Conservation (phyloP, 108 stramenopile species). For the Cyclotella cryptica region DNA sequence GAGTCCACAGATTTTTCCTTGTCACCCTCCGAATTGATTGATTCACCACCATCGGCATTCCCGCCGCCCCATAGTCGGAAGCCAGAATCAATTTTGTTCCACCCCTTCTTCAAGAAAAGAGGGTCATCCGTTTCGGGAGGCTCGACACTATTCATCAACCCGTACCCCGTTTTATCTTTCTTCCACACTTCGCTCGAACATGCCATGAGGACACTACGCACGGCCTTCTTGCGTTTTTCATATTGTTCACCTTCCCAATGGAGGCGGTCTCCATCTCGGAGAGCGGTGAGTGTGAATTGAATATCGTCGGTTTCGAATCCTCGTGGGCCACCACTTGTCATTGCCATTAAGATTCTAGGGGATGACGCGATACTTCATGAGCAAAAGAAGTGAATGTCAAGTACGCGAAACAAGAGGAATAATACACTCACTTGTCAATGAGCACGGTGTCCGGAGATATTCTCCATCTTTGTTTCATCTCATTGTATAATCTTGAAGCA, state of each 20-base stretch:
- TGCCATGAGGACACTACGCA: slow-evolving; percentile 59
- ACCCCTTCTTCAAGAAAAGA: slow-evolving; percentile 75
- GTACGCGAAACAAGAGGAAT: slow-evolving; percentile 6
- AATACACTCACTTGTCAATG: slow-evolving; percentile 71
- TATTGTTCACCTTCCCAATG: slow-evolving; percentile 68
- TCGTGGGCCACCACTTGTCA: slow-evolving; percentile 51
- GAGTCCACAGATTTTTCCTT: slow-evolving; percentile 42
- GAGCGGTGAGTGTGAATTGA: slow-evolving; percentile 61
- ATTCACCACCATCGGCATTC: background rate
- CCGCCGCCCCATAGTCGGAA: slow-evolving; percentile 80
- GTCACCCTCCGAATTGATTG: background rate
- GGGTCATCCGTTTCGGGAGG: slow-evolving; percentile 51
- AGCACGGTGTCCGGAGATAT: slow-evolving; percentile 73
- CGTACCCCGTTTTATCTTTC: slow-evolving; percentile 57
- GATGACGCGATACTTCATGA: background rate
- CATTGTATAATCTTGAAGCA: slow-evolving; percentile 63
- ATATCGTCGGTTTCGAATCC: slow-evolving; percentile 63
- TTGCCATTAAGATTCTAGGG: slow-evolving; percentile 61
- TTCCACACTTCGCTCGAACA: slow-evolving; percentile 62
- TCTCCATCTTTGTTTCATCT: slow-evolving; percentile 67
- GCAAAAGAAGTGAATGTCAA: background rate
- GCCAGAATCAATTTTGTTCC: slow-evolving; percentile 86
- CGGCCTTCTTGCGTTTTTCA: slow-evolving; percentile 63
- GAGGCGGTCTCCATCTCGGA: slow-evolving; percentile 72
- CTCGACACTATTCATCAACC: slow-evolving; percentile 12